Evolutionary conservation across 2,329 filamentous ascomycete genomes (phyloP).

Genomic region (Aureobasidium vineae): DNA sequence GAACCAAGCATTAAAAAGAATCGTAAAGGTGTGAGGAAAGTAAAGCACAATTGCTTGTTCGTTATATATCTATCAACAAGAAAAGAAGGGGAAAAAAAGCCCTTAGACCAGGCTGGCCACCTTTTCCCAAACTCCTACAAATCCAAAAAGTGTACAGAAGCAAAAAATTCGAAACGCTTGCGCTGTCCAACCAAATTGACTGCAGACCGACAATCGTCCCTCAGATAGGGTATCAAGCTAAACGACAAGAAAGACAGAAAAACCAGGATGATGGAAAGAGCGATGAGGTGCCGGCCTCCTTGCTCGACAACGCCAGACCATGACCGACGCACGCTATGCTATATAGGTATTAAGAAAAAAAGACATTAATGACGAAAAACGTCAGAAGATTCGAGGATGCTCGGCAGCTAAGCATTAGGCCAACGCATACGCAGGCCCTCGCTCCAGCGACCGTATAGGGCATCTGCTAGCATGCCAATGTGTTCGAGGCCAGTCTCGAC

Average conservation of each 20-base stretch:
- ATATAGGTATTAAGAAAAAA: conserved; percentile 12
- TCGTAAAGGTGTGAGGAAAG: not conserved
- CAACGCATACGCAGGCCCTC: conserved; percentile 66
- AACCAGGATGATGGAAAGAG: not conserved
- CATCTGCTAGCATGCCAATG: conserved; percentile 81
- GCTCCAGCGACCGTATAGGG: conserved; percentile 87
- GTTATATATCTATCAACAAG: conserved; percentile 17
- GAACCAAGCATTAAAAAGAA: not conserved
- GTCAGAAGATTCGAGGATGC: not conserved
- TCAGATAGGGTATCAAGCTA: conserved; percentile 22
- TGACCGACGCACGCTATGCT: conserved; percentile 16
- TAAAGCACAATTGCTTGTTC: not conserved
- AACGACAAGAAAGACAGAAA: not conserved
- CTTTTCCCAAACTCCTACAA: conserved; percentile 8
- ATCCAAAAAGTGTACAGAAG: not conserved
- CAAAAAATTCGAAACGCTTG: not conserved
- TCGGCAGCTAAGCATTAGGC: conserved; percentile 30
- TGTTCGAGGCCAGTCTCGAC: conserved; percentile 80
- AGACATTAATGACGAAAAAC: not conserved
- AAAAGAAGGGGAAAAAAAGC: conserved; percentile 2
- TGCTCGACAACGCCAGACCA: conserved; percentile 7
- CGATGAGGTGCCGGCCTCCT: conserved; percentile 6
- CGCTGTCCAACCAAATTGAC: conserved; percentile 3
- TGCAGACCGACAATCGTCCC: conserved; percentile 1
- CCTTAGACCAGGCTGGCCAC: not conserved